These are phyloP conservation scores for Termitomyces sp. DNA, from an alignment of 768 basidiomycete genomes.

Conservation along the genomic window DNA sequence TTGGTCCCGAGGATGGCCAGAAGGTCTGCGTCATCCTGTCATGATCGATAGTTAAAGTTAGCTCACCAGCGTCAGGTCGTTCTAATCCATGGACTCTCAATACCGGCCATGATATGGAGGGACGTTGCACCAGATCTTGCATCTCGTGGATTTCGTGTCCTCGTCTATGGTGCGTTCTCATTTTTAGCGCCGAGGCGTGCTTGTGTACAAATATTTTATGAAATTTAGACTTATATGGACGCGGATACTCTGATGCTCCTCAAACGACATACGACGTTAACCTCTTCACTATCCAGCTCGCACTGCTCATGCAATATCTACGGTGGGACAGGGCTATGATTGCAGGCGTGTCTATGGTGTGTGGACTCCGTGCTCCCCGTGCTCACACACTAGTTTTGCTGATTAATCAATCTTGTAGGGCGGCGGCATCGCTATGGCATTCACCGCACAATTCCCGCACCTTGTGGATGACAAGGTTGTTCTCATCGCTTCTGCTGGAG, in stretches of 20 bases:
- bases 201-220: background rate
- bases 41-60: background rate
- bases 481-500: slow-evolving; percentile 64
- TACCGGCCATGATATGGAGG: slow-evolving; percentile 74
- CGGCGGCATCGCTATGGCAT: slow-evolving; percentile 68
- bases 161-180: slow-evolving; percentile 56
- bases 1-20: slow-evolving; percentile 63
- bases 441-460: slow-evolving; percentile 66
- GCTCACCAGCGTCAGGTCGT: slow-evolving; percentile 43
- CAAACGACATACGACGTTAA: slow-evolving; percentile 58
- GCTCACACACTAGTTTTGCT: background rate
- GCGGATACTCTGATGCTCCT: slow-evolving; percentile 81
- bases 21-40: slow-evolving; percentile 39
- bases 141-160: slow-evolving; percentile 60
- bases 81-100: slow-evolving; percentile 72
- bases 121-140: slow-evolving; percentile 65
- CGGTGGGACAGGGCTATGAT: slow-evolving; percentile 64
- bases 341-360: slow-evolving; percentile 73
- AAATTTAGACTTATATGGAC: slow-evolving; percentile 67
- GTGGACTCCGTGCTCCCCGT: slow-evolving; percentile 9
- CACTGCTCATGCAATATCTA: slow-evolving; percentile 74
- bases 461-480: slow-evolving; percentile 61
- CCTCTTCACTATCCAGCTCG: slow-evolving; percentile 74
- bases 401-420: slow-evolving; percentile 40
- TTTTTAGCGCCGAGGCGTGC: background rate